Conservation (phyloP, 441 rosid species). For the Hura crepitans region DNA sequence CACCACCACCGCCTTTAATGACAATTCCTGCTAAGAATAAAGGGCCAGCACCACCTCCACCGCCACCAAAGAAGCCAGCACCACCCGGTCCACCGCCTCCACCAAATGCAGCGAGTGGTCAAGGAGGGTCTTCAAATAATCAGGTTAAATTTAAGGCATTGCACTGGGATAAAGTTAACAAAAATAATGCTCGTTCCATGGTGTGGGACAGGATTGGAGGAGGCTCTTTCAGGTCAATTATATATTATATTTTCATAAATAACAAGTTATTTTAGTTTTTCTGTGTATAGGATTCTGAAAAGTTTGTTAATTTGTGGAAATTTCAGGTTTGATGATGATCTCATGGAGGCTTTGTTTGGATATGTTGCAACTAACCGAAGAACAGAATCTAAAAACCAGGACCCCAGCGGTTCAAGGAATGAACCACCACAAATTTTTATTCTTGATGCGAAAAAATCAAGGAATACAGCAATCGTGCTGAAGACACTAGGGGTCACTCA, state of each 20-base stretch:
- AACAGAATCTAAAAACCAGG: constrained; percentile 29
- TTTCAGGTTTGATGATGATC: constrained; percentile 74
- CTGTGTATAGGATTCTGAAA: background rate
- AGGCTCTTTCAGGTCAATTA: constrained; percentile 78
- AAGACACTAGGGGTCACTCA: constrained; percentile 60
- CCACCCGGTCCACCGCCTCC: constrained; percentile 19
- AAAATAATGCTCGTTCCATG: constrained; percentile 67
- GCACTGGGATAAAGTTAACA: constrained; percentile 91
- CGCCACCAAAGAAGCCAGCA: constrained; percentile 31
- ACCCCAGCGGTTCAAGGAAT: constrained; percentile 20
- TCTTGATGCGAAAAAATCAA: constrained; percentile 73
- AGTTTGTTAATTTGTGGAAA: background rate
- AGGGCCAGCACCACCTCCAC: constrained; percentile 12
- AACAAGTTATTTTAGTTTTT: background rate
- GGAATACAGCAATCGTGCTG: constrained; percentile 72
- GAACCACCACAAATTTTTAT: constrained; percentile 39
- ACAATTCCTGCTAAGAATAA: constrained; percentile 16
- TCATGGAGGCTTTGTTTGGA: constrained; percentile 95
- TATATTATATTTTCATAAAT: background rate
- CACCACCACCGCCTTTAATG: constrained; percentile 29
- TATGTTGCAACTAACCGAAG: constrained; percentile 58
- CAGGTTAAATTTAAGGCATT: constrained; percentile 78
- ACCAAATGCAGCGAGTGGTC: constrained; percentile 26
- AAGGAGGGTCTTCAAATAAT: constrained; percentile 31
- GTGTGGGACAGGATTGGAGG: constrained; percentile 86